Evolutionary conservation across 2,329 filamentous ascomycete species (phyloP).

Genomic region (Ascochyta clinopodiicola): DNA sequence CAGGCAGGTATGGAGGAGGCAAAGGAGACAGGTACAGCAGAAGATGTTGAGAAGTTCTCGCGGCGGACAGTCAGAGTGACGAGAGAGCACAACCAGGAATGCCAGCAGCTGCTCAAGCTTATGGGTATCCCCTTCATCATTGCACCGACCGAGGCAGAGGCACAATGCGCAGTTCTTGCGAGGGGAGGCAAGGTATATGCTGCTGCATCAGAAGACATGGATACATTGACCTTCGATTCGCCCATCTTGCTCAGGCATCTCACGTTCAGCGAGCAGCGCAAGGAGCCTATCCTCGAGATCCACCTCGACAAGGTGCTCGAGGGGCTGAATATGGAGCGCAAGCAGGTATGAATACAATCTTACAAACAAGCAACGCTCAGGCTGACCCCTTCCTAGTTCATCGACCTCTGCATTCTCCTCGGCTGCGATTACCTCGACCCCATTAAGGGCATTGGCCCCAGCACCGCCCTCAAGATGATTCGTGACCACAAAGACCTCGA

Average conservation of each 20-base stretch:
- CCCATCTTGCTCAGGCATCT: constrained; percentile 91
- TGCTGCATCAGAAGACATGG: constrained; percentile 98
- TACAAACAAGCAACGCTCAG: background rate
- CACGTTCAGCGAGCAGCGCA: constrained; percentile 95
- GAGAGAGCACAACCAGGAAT: constrained; percentile 95
- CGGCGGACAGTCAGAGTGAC: constrained; percentile 91
- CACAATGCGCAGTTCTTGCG: constrained; percentile 90
- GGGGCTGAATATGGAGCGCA: constrained; percentile 84
- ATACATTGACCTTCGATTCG: constrained; percentile 93
- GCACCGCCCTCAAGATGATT: constrained; percentile 90
- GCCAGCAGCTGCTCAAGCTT: constrained; percentile 84
- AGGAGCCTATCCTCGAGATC: constrained; percentile 97
- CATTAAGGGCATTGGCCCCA: constrained; percentile 90
- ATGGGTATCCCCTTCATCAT: constrained; percentile 98
- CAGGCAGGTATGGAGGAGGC: constrained; percentile 90
- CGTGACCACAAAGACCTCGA: constrained; percentile 90
- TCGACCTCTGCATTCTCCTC: constrained; percentile 95
- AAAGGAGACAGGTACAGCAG: constrained; percentile 93
- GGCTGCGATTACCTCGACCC: constrained; percentile 98
- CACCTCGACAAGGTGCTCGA: constrained; percentile 85
- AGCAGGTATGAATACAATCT: constrained; percentile 65
- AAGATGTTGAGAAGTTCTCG: constrained; percentile 98
- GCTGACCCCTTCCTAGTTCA: constrained; percentile 67
- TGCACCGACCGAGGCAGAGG: constrained; percentile 95
- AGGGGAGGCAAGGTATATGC: constrained; percentile 94